Evolutionary conservation across 257 asterid genomes (phyloP).

Genomic region (Nicotiana undulata): DNA sequence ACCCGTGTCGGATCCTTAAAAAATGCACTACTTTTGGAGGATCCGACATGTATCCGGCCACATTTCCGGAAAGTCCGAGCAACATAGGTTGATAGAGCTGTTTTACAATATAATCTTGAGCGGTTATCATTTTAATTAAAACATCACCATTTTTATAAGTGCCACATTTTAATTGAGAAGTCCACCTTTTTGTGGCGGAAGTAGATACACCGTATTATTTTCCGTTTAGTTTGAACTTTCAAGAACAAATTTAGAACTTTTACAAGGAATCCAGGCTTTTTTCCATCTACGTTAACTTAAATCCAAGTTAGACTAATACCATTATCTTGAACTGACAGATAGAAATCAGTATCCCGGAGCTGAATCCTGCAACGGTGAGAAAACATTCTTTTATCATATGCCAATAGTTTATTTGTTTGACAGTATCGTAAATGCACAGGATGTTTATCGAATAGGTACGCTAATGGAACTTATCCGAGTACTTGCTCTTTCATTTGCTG

Average conservation of each 20-base stretch:
- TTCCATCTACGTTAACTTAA: neutral
- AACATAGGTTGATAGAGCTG: neutral
- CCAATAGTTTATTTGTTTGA: slow-evolving; percentile 17
- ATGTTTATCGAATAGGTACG: slow-evolving; percentile 99
- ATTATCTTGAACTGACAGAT: slow-evolving; percentile 44
- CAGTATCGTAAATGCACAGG: slow-evolving; percentile 55
- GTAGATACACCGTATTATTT: neutral
- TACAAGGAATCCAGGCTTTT: neutral
- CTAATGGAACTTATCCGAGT: slow-evolving; percentile 84
- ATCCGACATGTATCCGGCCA: too few relatives aligned
- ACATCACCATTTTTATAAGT: neutral
- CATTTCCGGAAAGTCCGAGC: too few relatives aligned
- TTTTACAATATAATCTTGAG: neutral
- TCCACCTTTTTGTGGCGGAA: neutral
- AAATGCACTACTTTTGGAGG: too few relatives aligned
- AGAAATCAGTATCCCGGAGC: slow-evolving; percentile 90
- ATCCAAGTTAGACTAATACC: slow-evolving; percentile 7
- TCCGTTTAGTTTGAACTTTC: neutral
- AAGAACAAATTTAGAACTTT: neutral
- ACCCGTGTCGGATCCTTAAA: too few relatives aligned
- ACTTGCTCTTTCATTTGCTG: slow-evolving; percentile 89
- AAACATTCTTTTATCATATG: slow-evolving; percentile 1
- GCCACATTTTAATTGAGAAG: neutral
- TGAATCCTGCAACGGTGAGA: slow-evolving; percentile 92
- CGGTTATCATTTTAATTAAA: neutral